phyloP scores from a whole-genome alignment of 2,329 filamentous ascomycete genomes.

The Aquanectria penicillioides region DNA sequence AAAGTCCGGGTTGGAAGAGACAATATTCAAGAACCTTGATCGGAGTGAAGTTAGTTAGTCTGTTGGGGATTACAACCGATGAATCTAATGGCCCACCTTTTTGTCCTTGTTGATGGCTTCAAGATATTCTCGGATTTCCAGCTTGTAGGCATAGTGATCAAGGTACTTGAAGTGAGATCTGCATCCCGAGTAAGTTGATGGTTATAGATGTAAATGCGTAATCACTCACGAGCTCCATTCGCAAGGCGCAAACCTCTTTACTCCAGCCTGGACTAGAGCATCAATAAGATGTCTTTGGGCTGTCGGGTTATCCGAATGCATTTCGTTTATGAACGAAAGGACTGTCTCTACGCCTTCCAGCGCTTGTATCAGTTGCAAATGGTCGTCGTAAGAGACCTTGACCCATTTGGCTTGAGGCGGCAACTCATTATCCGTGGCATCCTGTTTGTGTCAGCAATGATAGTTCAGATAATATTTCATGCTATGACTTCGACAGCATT shows the following conservation, averaged over 20 bases:
- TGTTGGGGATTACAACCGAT: accelerated
- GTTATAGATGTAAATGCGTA: accelerated
- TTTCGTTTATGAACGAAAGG: slow-evolving; percentile 59
- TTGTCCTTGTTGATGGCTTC: slow-evolving; percentile 58
- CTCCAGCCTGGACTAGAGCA: slow-evolving; percentile 65
- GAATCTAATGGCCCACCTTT: slow-evolving; percentile 42
- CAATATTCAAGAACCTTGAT: slow-evolving; percentile 67
- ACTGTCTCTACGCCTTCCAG: slow-evolving; percentile 62
- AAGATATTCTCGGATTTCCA: slow-evolving; percentile 60
- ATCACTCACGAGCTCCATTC: slow-evolving; percentile 60
- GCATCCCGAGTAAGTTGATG: background rate
- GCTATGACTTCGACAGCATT: no score
- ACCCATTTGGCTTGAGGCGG: slow-evolving; percentile 20
- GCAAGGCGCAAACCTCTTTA: slow-evolving; percentile 69
- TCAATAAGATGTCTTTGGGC: slow-evolving; percentile 60
- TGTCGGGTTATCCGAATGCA: slow-evolving; percentile 45
- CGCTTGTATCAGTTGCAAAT: slow-evolving; percentile 44
- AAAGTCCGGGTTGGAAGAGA: slow-evolving; percentile 65
- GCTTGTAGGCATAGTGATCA: slow-evolving; percentile 50
- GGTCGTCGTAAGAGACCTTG: slow-evolving; percentile 47
- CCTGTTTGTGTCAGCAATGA: slow-evolving; percentile 9
- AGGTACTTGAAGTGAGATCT: slow-evolving; percentile 26
- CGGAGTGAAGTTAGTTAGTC: accelerated
- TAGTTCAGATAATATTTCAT: no score
- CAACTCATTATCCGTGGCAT: slow-evolving; percentile 12